Conservation (phyloP, 257 asterid species). For the Cordia subcordata region DNA sequence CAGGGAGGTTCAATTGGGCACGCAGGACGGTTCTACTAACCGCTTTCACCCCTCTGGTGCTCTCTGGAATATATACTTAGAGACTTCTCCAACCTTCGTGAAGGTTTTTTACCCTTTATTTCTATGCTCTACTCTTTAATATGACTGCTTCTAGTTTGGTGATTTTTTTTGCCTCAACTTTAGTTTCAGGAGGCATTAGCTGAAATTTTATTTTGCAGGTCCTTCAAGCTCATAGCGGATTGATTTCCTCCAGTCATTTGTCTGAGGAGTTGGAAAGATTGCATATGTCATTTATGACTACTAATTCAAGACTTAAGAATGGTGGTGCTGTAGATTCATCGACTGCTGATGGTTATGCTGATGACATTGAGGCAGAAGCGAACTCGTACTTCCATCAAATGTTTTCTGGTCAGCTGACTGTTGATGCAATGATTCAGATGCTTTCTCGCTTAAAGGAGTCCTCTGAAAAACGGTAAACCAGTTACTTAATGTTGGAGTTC, state of each 20-base stretch:
- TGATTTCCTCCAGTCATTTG: slow-evolving; percentile 50
- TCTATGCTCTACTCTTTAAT: neutral
- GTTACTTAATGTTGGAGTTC: neutral
- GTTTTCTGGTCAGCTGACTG: slow-evolving; percentile 72
- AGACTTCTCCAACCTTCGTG: slow-evolving; percentile 59
- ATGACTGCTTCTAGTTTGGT: neutral
- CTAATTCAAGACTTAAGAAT: slow-evolving; percentile 46
- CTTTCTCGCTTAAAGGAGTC: slow-evolving; percentile 84
- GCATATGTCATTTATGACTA: slow-evolving; percentile 47
- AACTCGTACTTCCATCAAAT: slow-evolving; percentile 80
- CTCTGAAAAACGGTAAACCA: slow-evolving; percentile 55
- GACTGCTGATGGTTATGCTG: slow-evolving; percentile 56
- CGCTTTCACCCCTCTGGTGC: slow-evolving; percentile 50
- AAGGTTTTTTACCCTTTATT: slow-evolving; percentile 48
- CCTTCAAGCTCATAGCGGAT: slow-evolving; percentile 68
- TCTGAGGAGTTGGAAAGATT: slow-evolving; percentile 71
- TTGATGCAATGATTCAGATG: slow-evolving; percentile 75
- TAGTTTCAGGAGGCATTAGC: slow-evolving; percentile 1
- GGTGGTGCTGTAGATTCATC: slow-evolving; percentile 48
- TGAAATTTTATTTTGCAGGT: slow-evolving; percentile 43
- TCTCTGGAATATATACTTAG: slow-evolving; percentile 53
- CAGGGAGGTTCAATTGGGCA: slow-evolving; percentile 62
- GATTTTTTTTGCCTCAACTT: slow-evolving; percentile 1
- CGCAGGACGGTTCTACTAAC: slow-evolving; percentile 55
- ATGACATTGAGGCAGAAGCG: slow-evolving; percentile 79